Conservation (phyloP, 2,329 filamentous ascomycete genomes). For the Fusarium sublunatum region DNA sequence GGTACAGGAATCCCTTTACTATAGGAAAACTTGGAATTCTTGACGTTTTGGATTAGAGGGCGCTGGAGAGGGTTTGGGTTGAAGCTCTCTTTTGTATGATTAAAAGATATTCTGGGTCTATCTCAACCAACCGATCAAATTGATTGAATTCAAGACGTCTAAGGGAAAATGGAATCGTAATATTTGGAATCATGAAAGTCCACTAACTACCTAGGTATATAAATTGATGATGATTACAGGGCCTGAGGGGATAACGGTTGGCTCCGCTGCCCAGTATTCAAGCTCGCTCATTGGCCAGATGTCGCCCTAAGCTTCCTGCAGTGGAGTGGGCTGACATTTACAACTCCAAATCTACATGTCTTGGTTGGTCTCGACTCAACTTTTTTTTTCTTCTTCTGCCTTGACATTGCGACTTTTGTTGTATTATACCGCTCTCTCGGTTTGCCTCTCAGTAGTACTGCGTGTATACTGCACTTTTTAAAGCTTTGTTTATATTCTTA, state of each 20-base stretch:
- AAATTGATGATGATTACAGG: slow-evolving; percentile 24
- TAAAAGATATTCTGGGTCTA: slow-evolving; percentile 16
- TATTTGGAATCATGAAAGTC: neutral
- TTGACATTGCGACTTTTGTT: slow-evolving; percentile 1
- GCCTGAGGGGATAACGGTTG: slow-evolving; percentile 18
- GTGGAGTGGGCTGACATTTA: slow-evolving; percentile 36
- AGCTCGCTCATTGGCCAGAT: slow-evolving; percentile 20
- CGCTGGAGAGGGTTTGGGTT: slow-evolving; percentile 15
- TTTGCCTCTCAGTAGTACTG: neutral
- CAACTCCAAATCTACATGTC: slow-evolving; percentile 16
- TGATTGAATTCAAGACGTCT: neutral
- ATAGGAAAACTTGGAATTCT: slow-evolving; percentile 5
- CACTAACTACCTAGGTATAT: no score
- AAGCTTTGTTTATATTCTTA: neutral
- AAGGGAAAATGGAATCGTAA: slow-evolving; percentile 1
- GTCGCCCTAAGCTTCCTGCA: neutral
- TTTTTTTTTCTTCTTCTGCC: slow-evolving; percentile 11
- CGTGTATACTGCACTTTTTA: slow-evolving; percentile 4
- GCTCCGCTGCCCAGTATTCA: slow-evolving; percentile 1
- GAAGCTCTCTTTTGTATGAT: slow-evolving; percentile 4
- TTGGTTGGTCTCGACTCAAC: slow-evolving; percentile 7
- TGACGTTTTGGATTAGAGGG: slow-evolving; percentile 7
- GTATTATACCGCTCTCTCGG: slow-evolving; percentile 2
- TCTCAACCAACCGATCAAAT: slow-evolving; percentile 13
- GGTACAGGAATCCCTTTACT: slow-evolving; percentile 9